These are phyloP conservation scores for Gossypium laxum DNA, from an alignment of 441 rosid genomes.

Conservation along the genomic window DNA sequence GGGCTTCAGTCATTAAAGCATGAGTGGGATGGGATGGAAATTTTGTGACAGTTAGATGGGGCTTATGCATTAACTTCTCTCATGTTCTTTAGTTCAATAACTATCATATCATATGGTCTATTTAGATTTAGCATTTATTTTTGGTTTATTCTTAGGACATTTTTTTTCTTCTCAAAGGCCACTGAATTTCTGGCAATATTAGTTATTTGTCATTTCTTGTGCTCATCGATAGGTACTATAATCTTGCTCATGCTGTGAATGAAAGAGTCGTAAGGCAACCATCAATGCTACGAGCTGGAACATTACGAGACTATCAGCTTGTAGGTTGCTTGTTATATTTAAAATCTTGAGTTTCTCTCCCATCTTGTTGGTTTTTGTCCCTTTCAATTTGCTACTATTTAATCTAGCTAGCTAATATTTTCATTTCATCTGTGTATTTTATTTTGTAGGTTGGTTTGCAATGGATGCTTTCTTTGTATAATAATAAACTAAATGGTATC, in stretches of 20 bases:
- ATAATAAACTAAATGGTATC: constrained; percentile 95
- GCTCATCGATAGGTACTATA: constrained; percentile 63
- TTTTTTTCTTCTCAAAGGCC: not conserved
- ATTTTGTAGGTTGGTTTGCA: constrained; percentile 83
- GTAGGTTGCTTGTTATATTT: constrained; percentile 49
- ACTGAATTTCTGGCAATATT: not conserved
- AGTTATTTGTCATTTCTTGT: constrained; percentile 10
- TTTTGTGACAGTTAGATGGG: constrained; percentile 1
- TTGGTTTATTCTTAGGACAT: not conserved
- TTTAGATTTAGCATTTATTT: not conserved
- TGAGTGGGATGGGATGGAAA: constrained; percentile 2
- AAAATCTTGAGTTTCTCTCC: constrained; percentile 10
- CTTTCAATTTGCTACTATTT: not conserved
- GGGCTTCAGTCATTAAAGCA: not conserved
- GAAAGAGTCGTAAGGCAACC: constrained; percentile 90
- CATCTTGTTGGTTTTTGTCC: constrained; percentile 1
- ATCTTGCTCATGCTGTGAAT: constrained; percentile 96
- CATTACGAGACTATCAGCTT: constrained; percentile 96
- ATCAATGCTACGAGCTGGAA: constrained; percentile 91
- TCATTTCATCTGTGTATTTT: constrained; percentile 14
- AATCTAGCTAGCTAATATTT: constrained; percentile 13
- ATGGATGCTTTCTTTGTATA: constrained; percentile 99
- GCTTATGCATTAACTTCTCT: constrained; percentile 12
- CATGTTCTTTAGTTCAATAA: not conserved
- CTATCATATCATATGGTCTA: not conserved